Evolutionary conservation across 2,329 filamentous ascomycete species (phyloP), one percentile per base, ranked within the genome.

Genomic region (Arthrobotrys iridis): DNA sequence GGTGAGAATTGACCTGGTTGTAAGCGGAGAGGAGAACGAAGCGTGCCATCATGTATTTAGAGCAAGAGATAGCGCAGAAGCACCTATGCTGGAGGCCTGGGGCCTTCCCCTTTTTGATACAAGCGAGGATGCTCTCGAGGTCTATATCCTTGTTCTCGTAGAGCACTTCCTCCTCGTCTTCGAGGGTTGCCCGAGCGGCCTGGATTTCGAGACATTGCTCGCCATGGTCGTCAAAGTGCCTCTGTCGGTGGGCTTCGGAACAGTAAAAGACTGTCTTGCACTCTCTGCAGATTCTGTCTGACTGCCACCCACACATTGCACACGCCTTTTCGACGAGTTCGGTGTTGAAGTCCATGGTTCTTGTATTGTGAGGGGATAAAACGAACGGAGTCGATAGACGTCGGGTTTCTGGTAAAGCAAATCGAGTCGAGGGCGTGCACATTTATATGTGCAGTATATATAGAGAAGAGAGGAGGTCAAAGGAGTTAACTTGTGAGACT

Each of bases 181-280:
- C 3, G 10, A 55, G 10, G 11, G 33, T 55, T 2, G 10, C 1
- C 3, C n/a, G 15, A 3, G 50, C 50, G 6, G 50, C 5, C 30
- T 37, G 8, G 20, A 55, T 24, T 24, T 55, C 50, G 18, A 55
- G 28, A 11, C 50, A 55, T 7, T 13, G 11, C 37, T 40, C 45
- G 8, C 11, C 7, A 11, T 52, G 45, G 0, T 40, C 20, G 15
- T 22, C 5, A 2, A 3, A 20, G 13, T 64, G 43, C 13, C 11
- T 1, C 11, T 52, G 33, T 10, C 30, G 33, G 26, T 64, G 60
- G 2, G 6, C 8, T 22, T 52, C 30, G 5, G 13, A 41, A 22
- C 60, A 64, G 33, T 52, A 64, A n/a, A 41, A 41, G 10, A 41
- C 30, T 10, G 26, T 15, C 7, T 43, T 26, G 24, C 60, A 64